Base-by-base conservation (phyloP, 257 asterid genomes). In the Avicennia marina region DNA sequence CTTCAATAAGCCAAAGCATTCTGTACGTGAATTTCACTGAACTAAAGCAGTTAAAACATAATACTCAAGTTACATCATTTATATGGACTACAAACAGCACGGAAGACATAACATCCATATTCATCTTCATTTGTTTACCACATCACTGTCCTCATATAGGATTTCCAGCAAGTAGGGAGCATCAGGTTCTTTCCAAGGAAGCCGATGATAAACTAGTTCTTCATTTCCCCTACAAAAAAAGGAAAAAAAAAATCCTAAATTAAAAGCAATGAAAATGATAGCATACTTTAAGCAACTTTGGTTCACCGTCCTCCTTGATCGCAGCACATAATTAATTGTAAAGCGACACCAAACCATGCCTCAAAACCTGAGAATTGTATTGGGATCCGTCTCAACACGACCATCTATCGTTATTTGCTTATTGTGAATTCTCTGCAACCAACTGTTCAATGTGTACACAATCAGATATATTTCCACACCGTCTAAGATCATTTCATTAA, bases 171-270 rank as follows among this genome's bases (percentile, higher is more conserved):
- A 57, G 81, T 78, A 67, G 2, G 98, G 96, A 17, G 95, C 94
- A 66, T 88, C 87, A 15, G 95, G 98, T 74, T 91, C 98, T 75
- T 72, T 77, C 96, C 98, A 91, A 6, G 96, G 95, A 67, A 81
- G 90, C 32, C 96, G 93, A 54, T 78, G 94, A 75, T 91, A 91
- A 56, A 73, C 75, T 20, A 88, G 72, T 53, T 78, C 77, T 32
- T 75, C 76, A 70, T 84, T 87, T 44, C 65, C 85, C 72, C 98
- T 91, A 59, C 46, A 61, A 45, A 64, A 38, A 36, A 44, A 13
- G 16, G 5, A 8, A 48, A 52, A 7, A 29, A 36, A 36, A 7
- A 17, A 55, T 17, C 54, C 27, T 22, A 49, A 39, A 49, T 47
- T 29, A 46, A 19, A 45, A 21, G 10, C n/a, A n/a, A 6, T 9